Evolutionary conservation across 1,284 basidiomycete species (phyloP).

Genomic region (Coriolopsis trogii): DNA sequence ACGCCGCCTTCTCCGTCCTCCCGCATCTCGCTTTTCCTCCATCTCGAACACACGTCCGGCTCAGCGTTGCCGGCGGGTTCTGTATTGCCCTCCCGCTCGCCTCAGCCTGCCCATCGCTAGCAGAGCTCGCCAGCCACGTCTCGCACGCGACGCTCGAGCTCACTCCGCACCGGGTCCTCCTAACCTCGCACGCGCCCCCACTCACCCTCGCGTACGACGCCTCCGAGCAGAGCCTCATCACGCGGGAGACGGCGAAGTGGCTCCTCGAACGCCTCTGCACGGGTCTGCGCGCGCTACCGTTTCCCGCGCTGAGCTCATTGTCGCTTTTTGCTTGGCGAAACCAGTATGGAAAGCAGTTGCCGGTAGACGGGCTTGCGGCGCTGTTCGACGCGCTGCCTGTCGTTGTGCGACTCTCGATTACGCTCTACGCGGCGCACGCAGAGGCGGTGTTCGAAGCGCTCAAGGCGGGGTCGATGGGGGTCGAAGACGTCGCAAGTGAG

Average conservation of each 20-base stretch:
- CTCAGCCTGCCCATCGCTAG: constrained; percentile 5
- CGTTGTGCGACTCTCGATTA: too few relatives aligned
- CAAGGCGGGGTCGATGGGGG: neutral
- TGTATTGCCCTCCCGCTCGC: too few relatives aligned
- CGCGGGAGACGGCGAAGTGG: neutral
- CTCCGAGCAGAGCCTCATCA: neutral
- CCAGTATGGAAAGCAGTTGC: too few relatives aligned
- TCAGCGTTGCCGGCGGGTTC: constrained; percentile 4
- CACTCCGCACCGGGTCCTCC: too few relatives aligned
- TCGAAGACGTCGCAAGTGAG: too few relatives aligned
- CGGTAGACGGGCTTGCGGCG: too few relatives aligned
- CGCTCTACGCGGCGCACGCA: too few relatives aligned
- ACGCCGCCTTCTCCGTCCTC: constrained; percentile 7
- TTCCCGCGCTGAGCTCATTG: constrained; percentile 8
- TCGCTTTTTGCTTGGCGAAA: too few relatives aligned
- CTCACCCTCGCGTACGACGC: constrained; percentile 1
- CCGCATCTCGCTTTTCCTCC: constrained; percentile 9
- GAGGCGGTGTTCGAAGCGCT: too few relatives aligned
- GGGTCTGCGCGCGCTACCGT: constrained; percentile 11
- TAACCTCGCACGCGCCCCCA: too few relatives aligned
- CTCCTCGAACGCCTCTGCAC: constrained; percentile 8
- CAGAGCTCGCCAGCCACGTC: constrained; percentile 1
- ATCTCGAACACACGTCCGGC: constrained; percentile 2
- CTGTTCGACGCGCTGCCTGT: too few relatives aligned
- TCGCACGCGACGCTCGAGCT: constrained; percentile 1